Conservation (phyloP, 2,329 filamentous ascomycete genomes). For the Neopestalotiopsis rosae region DNA sequence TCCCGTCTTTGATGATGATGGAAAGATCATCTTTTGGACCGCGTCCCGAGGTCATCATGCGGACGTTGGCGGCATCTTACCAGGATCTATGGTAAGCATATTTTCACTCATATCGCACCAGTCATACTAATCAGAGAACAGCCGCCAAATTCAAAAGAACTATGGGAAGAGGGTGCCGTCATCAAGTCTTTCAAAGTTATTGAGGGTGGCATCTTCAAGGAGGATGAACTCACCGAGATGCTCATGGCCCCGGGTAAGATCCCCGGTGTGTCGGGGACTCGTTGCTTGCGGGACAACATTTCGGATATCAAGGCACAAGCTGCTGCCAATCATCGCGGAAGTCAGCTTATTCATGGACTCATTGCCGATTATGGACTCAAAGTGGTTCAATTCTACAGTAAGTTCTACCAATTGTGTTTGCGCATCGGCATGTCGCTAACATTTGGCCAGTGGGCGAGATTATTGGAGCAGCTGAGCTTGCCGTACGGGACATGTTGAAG, state of each 20-base stretch:
- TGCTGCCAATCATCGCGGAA: slow-evolving; percentile 85
- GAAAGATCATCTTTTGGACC: slow-evolving; percentile 47
- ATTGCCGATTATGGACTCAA: slow-evolving; percentile 76
- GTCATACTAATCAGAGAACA: slow-evolving; percentile 47
- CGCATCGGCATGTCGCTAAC: not conserved
- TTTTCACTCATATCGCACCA: slow-evolving; percentile 41
- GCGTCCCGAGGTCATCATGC: slow-evolving; percentile 76
- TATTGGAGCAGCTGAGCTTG: slow-evolving; percentile 78
- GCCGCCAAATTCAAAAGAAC: slow-evolving; percentile 74
- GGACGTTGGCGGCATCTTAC: slow-evolving; percentile 75
- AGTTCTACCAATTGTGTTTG: not conserved
- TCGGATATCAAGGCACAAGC: slow-evolving; percentile 88
- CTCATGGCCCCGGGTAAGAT: slow-evolving; percentile 76
- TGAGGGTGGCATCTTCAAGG: slow-evolving; percentile 78
- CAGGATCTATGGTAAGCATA: slow-evolving; percentile 39
- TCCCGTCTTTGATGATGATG: slow-evolving; percentile 37
- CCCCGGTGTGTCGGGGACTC: slow-evolving; percentile 77
- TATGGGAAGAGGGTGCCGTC: slow-evolving; percentile 69
- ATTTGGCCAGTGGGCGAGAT: slow-evolving; percentile 66
- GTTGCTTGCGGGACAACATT: slow-evolving; percentile 82
- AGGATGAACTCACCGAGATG: slow-evolving; percentile 75
- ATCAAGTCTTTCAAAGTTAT: slow-evolving; percentile 75
- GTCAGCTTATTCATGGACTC: slow-evolving; percentile 72
- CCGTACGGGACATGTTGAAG: slow-evolving; percentile 76
- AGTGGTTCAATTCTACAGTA: slow-evolving; percentile 67